Evolutionary conservation across 2,329 filamentous ascomycete species (phyloP), one percentile per base, ranked within the genome.

Genomic region (Lachnellula subtilissima): DNA sequence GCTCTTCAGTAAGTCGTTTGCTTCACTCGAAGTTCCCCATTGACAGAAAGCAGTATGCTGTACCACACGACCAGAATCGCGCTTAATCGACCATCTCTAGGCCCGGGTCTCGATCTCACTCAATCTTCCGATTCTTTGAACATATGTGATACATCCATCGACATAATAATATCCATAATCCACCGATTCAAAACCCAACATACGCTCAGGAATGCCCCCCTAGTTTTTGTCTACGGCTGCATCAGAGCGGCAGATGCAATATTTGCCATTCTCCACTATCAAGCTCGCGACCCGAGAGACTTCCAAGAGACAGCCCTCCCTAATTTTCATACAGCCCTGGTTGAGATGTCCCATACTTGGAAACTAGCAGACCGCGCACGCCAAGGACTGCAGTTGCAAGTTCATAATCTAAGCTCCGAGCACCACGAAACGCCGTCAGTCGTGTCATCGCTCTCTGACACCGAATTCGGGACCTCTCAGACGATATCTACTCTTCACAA

Each of bases 181-280:
- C 57, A 45, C 23, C 57, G 57, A n/a, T 57, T 56, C 25, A 55
- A 53, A 48, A 23, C 54, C 12, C 54, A 59, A n/a, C 37, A 59
- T 35, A 42, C 35, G 1, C 50, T 59, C 12, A 53, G 28, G 42
- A 50, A 40, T 12, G 54, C 45, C 3, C 54, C 57, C 2, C 46
- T 59, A 3, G 12, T 28, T 23, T 59, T 59, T 32, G 57, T 57
- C 32, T 50, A 59, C 9, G 57, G 57, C 11, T 35, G 46, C 15
- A 59, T 59, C 42, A 56, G 12, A 14, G 57, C 57, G 12, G 40
- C 40, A n/a, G 54, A 59, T 25, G 54, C 50, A n/a, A 50, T 47
- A 23, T 23, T 59, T 2, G 43, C 40, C 11, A 52, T 52, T 32
- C 11, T 22, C n/a, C 28, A 28, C 7, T 8, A 28, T 28, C 28